Base-by-base conservation (phyloP, 2,329 filamentous ascomycete species). In the Thielaviopsis populi region DNA sequence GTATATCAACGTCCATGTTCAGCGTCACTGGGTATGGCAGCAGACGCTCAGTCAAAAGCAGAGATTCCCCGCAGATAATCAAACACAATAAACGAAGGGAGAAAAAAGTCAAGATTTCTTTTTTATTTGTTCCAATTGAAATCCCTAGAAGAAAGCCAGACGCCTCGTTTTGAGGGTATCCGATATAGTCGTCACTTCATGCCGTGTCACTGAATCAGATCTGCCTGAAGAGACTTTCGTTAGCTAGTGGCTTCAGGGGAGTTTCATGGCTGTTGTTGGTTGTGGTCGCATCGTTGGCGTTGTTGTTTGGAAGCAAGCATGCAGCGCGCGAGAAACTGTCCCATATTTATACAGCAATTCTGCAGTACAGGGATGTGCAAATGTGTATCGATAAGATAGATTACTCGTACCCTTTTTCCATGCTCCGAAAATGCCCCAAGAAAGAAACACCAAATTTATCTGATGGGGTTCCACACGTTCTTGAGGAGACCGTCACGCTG, bases 401-500 rank as follows among this genome's bases (percentile, higher is more conserved):
- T 43, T 59, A 56, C 62, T 42, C 50, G 58, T 66, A 63, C 65
- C 62, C 65, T 63, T 66, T 66, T 66, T 63, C 64, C 61, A 63
- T 62, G 62, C 65, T 66, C 65, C 65, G 53, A 56, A 59, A 54
- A 60, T 61, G 63, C 54, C 62, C 19, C 42, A 50, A 46, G 33
- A 37, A 40, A 48, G 27, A 64, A 64, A 66, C 48, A 24, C 68
- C 66, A 65, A 68, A 69, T 74, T 79, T 83, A 84, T 78, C 82
- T 80, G 74, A 81, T 75, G 70, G 84, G 88, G 80, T 84, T 89
- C 94, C 94, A 99, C 76, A 99, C 94, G 76, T 79, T 88, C 89
- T 97, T 97, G 78, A 99, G 78, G 79, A 95, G 88, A 70, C 94
- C 94, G 77, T 99, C 95, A 72, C 89, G 86, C 85, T 99, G 94